Evolutionary conservation across 257 asterid species (phyloP).

Genomic region (Gentiana dahurica): DNA sequence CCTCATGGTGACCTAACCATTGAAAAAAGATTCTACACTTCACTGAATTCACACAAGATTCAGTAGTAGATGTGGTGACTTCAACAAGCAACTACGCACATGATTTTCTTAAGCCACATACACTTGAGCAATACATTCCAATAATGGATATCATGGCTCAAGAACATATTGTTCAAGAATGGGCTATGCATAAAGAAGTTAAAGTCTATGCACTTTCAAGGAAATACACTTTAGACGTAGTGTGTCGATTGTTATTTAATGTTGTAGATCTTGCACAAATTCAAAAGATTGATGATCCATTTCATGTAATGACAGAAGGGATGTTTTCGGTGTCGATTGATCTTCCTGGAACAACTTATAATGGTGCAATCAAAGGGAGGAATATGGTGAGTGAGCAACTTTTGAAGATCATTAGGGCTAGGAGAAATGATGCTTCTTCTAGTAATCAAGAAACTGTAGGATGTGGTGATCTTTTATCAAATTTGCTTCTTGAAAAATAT

Average conservation of each 20-base stretch:
- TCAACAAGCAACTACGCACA: too few species aligned
- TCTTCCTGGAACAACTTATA: slow-evolving; percentile 22
- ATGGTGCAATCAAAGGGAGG: too few species aligned
- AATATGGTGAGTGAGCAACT: too few species aligned
- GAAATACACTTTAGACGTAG: slow-evolving; percentile 44
- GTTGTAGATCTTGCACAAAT: slow-evolving; percentile 24
- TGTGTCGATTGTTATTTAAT: slow-evolving; percentile 34
- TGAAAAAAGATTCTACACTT: too few species aligned
- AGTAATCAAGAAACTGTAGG: slow-evolving; percentile 22
- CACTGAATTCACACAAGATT: too few species aligned
- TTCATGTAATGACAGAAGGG: slow-evolving; percentile 34
- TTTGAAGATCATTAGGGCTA: slow-evolving; percentile 1
- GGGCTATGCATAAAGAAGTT: slow-evolving; percentile 31
- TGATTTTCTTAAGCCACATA: slow-evolving; percentile 35
- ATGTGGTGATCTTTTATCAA: slow-evolving; percentile 29
- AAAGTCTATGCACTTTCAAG: slow-evolving; percentile 27
- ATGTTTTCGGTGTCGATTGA: slow-evolving; percentile 46
- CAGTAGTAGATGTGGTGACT: too few species aligned
- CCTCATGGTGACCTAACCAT: too few species aligned
- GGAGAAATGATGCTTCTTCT: slow-evolving; percentile 36
- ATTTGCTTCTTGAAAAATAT: slow-evolving; percentile 39
- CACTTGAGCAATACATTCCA: slow-evolving; percentile 37
- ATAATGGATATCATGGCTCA: slow-evolving; percentile 43
- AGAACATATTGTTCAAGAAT: slow-evolving; percentile 32
- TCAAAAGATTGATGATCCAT: slow-evolving; percentile 34